A percentile compares a stretch with the other conserved stretches of the same genome.
These are phyloP conservation scores for Elasticomyces elasticus DNA, from an alignment of 495 filamentous ascomycete genomes.

Conservation along the genomic window DNA sequence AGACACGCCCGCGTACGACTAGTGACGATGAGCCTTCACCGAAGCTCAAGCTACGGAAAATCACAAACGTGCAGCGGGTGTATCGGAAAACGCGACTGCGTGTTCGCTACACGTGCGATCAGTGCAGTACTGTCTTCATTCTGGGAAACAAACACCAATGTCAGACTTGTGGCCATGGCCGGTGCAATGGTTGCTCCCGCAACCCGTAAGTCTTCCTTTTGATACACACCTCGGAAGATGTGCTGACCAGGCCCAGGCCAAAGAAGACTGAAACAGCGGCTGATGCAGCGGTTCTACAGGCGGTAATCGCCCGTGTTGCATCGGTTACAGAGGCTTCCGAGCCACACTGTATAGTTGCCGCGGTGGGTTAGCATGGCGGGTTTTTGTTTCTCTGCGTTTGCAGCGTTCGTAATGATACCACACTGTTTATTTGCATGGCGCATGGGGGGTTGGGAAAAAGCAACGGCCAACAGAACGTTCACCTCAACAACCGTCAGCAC, in stretches of 20 bases:
- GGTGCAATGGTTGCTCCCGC: constrained; percentile 4
- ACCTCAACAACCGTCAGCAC: not conserved
- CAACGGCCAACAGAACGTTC: not conserved
- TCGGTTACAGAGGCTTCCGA: not conserved
- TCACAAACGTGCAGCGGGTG: constrained; percentile 25
- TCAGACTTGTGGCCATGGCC: constrained; percentile 3
- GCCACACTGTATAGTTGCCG: not conserved
- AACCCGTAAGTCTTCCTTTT: constrained; percentile 7
- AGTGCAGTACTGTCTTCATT: not conserved
- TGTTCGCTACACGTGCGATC: constrained; percentile 9
- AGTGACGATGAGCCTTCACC: constrained; percentile 50
- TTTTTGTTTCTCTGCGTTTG: not conserved
- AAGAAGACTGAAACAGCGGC: not conserved
- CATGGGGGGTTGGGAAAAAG: not conserved
- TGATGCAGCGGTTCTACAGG: not conserved
- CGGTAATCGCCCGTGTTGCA: not conserved
- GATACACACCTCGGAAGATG: too few relatives aligned
- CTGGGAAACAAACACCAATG: not conserved
- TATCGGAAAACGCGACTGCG: constrained; percentile 26
- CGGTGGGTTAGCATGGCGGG: not conserved
- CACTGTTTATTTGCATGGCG: not conserved
- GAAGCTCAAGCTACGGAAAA: constrained; percentile 26
- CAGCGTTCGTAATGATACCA: not conserved
- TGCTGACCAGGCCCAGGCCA: not conserved
- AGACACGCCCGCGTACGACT: constrained; percentile 24